Conservation (phyloP, 2,329 filamentous ascomycete species). For the Nigrospora oryzae region DNA sequence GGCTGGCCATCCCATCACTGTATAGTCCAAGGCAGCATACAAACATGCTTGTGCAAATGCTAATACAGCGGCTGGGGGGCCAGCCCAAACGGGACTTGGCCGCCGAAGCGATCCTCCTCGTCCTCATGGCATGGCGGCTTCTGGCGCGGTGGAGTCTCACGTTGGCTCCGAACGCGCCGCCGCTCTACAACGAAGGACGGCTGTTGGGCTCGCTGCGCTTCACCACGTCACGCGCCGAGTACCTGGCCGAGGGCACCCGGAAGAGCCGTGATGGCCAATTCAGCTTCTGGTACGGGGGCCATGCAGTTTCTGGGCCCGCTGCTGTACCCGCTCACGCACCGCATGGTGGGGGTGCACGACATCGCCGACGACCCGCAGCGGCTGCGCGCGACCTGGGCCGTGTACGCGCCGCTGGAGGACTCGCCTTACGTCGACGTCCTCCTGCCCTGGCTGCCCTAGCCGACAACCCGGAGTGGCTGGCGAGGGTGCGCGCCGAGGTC, state of each 20-base stretch:
- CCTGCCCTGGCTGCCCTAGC: constrained; percentile 3
- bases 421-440: constrained; percentile 3
- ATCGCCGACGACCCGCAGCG: background rate
- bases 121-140: background rate
- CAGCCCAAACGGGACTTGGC: background rate
- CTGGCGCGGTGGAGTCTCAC: background rate
- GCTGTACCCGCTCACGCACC: constrained; percentile 2
- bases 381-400: constrained; percentile 1
- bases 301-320: constrained; percentile 1
- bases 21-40: too few relatives aligned
- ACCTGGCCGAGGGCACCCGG: background rate
- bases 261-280: constrained; percentile 1
- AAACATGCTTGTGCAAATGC: too few relatives aligned
- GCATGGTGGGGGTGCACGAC: constrained; percentile 1
- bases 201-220: constrained; percentile 1
- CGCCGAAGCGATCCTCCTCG: background rate
- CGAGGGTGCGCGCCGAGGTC: background rate
- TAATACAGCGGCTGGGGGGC: background rate
- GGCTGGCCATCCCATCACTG: too few relatives aligned
- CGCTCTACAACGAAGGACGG: background rate
- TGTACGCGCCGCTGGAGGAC: constrained; percentile 2
- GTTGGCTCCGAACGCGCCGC: background rate
- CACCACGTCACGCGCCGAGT: background rate
- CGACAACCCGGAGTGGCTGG: background rate
- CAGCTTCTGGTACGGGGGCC: constrained; percentile 2